Evolutionary conservation across 176 grass and related monocot species (phyloP), one percentile per base, ranked within the genome.

Genomic region (Carex cristatella): DNA sequence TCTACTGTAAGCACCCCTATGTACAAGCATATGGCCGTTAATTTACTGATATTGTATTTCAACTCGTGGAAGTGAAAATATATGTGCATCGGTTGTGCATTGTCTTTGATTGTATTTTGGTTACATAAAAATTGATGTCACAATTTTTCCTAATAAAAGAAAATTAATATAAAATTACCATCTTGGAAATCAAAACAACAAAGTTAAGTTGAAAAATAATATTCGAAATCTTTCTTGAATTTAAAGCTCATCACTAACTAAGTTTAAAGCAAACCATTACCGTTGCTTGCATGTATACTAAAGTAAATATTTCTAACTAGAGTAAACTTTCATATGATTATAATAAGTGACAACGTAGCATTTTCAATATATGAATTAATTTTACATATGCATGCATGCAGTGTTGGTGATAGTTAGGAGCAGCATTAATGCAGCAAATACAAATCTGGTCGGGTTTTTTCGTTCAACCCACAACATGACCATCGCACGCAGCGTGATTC

Each of bases 1-100:
- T 87, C 63, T 85, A 88, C 4, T 86, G 91, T 90, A 85, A 92
- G 72, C 60, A 81, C 33, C 8, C 5, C 7, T 40, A 63, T 9
- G 40, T 11, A 18, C 28, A n/a, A 61, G 35, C 23, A 16, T 4
- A 5, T 57, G 13, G 3, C 10, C 18, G 37, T 80, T 32, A 80
- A 61, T 80, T 35, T 35, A 40, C 38, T 40, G 38, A 40, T 40
- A 40, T 40, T 40, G 38, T 40, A 40, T 40, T 40, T 40, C 38
- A 40, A 35, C 33, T 35, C 3, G 33, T 35, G 33, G 33, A 35
- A 35, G 33, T 35, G 33, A 35, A 40, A 40, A 40, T 40, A 40
- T 40, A 40, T 40, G 38, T 40, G 14, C 57, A 60, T 15, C 57
- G 16, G 5, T 61, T 46, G 44, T 40, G 38, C 38, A 40, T 40